These are phyloP conservation scores for Cyclostephanos tholiformis DNA, from an alignment of 108 stramenopile genomes.

Conservation along the genomic window DNA sequence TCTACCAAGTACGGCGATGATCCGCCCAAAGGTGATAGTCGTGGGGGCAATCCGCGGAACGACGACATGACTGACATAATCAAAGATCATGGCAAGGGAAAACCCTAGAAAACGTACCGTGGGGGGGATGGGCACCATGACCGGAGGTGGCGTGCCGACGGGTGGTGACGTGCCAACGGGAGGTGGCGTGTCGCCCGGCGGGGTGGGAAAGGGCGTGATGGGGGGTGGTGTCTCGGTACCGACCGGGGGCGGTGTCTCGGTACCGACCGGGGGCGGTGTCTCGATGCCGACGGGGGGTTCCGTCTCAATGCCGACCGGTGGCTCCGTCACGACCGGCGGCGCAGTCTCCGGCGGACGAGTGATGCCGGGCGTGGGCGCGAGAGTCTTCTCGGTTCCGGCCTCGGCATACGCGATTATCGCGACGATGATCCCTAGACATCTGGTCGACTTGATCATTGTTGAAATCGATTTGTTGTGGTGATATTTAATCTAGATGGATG, in stretches of 20 bases:
- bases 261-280: neutral
- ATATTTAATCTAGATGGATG: no score
- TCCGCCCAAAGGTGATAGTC: no score
- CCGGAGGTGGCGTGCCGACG: neutral
- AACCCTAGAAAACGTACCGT: neutral
- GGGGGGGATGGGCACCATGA: neutral
- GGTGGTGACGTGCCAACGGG: neutral
- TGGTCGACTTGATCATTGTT: no score
- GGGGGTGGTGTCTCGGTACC: neutral
- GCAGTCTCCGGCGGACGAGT: neutral
- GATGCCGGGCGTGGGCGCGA: neutral
- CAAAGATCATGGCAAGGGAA: no score
- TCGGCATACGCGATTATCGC: neutral
- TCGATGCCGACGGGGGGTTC: no score
- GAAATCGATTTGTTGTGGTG: no score
- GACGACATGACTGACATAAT: no score
- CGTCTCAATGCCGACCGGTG: neutral
- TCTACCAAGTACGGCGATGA: no score
- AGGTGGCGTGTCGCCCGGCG: neutral
- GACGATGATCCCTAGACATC: no score
- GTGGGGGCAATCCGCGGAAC: no score
- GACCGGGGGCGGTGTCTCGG: conserved; percentile 1
- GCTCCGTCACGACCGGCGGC: neutral
- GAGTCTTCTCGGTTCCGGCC: neutral
- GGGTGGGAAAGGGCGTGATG: neutral